Percentiles rank a stretch among this genome's conserved stretches.
Conservation (phyloP, 2,329 filamentous ascomycete species). For the Fusarium sp. region DNA sequence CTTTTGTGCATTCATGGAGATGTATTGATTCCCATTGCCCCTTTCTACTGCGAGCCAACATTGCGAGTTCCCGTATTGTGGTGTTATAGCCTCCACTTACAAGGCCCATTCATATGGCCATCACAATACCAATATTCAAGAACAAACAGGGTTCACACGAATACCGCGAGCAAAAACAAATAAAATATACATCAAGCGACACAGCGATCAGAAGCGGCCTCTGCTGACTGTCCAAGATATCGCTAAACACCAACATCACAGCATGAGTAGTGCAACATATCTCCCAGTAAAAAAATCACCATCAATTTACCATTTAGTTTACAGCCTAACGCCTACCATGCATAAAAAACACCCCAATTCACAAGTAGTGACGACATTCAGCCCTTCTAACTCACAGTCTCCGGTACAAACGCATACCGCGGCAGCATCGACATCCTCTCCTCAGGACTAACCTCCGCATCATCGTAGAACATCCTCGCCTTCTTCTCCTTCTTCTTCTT, state of each 20-base stretch:
- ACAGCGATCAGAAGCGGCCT: fast-evolving
- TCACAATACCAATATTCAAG: neutral
- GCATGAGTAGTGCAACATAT: neutral
- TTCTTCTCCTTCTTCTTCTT: slow-evolving; percentile 77
- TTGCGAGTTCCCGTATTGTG: fast-evolving
- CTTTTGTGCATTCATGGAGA: fast-evolving
- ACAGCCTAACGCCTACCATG: slow-evolving; percentile 42
- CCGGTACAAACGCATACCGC: slow-evolving; percentile 70
- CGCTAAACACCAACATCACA: neutral
- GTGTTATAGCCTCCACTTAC: neutral
- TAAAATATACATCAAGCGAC: neutral
- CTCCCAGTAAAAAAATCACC: slow-evolving; percentile 19
- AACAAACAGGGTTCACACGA: neutral
- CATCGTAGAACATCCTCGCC: slow-evolving; percentile 79
- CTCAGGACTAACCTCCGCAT: slow-evolving; percentile 82
- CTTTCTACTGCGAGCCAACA: fast-evolving
- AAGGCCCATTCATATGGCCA: neutral
- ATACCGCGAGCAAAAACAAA: neutral
- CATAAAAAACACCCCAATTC: slow-evolving; percentile 24
- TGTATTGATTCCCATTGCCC: fast-evolving
- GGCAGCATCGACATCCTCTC: slow-evolving; percentile 85
- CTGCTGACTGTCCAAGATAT: no score
- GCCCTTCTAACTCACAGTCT: slow-evolving; percentile 32
- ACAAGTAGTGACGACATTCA: neutral
- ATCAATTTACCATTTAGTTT: slow-evolving; percentile 39